Evolutionary conservation across 2,329 filamentous ascomycete species (phyloP).

Genomic region (Alternaria consortialis): DNA sequence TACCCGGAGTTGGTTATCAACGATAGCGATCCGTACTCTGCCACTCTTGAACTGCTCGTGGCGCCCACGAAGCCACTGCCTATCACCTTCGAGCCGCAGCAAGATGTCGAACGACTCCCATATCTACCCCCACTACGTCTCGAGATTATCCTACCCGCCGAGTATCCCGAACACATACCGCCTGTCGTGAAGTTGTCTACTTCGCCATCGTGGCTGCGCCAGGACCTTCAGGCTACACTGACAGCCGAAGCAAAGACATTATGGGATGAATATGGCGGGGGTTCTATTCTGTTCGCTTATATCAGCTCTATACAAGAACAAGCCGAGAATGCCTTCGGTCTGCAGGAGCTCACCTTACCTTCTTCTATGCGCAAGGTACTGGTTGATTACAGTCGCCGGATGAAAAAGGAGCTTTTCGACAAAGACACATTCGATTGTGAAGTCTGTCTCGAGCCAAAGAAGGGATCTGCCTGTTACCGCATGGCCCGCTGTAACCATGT

Average conservation of each 20-base stretch:
- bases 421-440: constrained; percentile 87
- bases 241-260: constrained; percentile 58
- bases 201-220: constrained; percentile 63
- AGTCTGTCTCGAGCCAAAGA: constrained; percentile 91
- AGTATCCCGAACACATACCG: constrained; percentile 64
- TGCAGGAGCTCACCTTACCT: constrained; percentile 59
- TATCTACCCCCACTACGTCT: constrained; percentile 66
- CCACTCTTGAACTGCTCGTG: constrained; percentile 65
- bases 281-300: constrained; percentile 66
- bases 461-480: constrained; percentile 80
- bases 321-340: constrained; percentile 64
- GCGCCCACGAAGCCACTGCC: constrained; percentile 62
- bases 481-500: constrained; percentile 88
- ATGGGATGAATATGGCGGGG: constrained; percentile 68
- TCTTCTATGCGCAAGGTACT: constrained; percentile 70
- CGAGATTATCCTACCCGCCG: constrained; percentile 61
- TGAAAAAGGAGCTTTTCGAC: constrained; percentile 78
- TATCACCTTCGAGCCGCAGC: constrained; percentile 35
- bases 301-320: constrained; percentile 68
- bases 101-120: constrained; percentile 58
- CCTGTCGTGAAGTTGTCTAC: constrained; percentile 61
- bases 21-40: constrained; percentile 52
- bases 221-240: constrained; percentile 55
- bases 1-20: constrained; percentile 67
- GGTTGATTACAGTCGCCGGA: constrained; percentile 79